Conservation (phyloP, 2,329 filamentous ascomycete genomes). For the Sclerotinia nivalis region DNA sequence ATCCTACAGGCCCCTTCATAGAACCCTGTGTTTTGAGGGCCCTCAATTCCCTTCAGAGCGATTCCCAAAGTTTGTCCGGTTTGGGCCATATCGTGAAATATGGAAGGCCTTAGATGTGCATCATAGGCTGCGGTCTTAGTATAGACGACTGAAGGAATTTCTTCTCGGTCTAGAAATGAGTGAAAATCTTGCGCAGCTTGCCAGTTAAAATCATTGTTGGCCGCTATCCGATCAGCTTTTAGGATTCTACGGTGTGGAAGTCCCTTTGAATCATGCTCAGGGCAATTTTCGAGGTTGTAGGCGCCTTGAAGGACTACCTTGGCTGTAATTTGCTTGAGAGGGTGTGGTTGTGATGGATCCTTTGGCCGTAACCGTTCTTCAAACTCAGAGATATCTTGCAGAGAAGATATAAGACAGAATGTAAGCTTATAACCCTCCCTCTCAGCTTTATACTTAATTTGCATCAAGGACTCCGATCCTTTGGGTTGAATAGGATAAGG, state of each 20-base stretch:
- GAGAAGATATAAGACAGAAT: slow-evolving; percentile 35
- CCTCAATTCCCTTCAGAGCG: slow-evolving; percentile 33
- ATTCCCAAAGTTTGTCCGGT: slow-evolving; percentile 32
- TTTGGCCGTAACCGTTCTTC: not conserved
- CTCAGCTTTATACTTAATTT: slow-evolving; percentile 28
- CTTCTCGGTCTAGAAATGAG: slow-evolving; percentile 27
- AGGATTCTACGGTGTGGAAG: not conserved
- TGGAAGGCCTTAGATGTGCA: slow-evolving; percentile 27
- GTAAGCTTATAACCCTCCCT: slow-evolving; percentile 31
- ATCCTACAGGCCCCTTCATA: slow-evolving; percentile 30
- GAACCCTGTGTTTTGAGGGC: slow-evolving; percentile 33
- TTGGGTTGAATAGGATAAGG: slow-evolving; percentile 6
- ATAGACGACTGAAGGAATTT: slow-evolving; percentile 33
- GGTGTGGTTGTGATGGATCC: not conserved
- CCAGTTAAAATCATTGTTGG: slow-evolving; percentile 36
- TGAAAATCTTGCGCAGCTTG: slow-evolving; percentile 31
- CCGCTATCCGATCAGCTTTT: slow-evolving; percentile 1
- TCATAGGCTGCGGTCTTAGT: slow-evolving; percentile 35
- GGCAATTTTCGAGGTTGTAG: not conserved
- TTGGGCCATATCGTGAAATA: slow-evolving; percentile 30
- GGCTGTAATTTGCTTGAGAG: slow-evolving; percentile 17
- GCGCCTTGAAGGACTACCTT: slow-evolving; percentile 35
- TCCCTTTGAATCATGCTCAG: not conserved
- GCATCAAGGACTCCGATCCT: slow-evolving; percentile 28
- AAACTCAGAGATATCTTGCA: slow-evolving; percentile 35